phyloP scores from a whole-genome alignment of 1,284 basidiomycete species.

The Paramarasmius palmivorus region DNA sequence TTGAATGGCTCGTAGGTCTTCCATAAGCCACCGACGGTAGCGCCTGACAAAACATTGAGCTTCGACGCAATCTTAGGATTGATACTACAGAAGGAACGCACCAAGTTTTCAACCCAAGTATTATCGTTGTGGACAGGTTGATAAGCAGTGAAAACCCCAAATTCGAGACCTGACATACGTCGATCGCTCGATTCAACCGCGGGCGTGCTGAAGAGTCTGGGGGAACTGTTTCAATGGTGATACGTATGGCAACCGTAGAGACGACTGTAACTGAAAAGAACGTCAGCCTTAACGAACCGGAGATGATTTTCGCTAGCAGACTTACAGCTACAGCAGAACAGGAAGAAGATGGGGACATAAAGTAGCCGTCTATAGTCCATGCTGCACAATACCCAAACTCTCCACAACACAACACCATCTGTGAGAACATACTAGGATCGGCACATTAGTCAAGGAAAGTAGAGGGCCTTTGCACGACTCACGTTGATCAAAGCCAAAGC shows the following conservation, averaged over 20 bases:
- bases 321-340: constrained; percentile 16
- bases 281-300: background rate
- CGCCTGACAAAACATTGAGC: constrained; percentile 2
- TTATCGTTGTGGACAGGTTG: constrained; percentile 20
- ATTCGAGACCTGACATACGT: constrained; percentile 16
- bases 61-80: background rate
- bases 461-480: background rate
- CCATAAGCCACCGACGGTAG: constrained; percentile 1
- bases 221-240: constrained; percentile 8
- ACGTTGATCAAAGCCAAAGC: constrained; percentile 22
- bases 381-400: constrained; percentile 23
- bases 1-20: background rate
- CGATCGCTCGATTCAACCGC: constrained; percentile 7
- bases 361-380: constrained; percentile 16
- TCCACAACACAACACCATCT: constrained; percentile 25
- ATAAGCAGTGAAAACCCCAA: constrained; percentile 18
- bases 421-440: constrained; percentile 20
- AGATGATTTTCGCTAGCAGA: background rate
- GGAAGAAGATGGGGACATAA: constrained; percentile 16
- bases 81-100: background rate
- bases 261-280: constrained; percentile 16
- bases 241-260: constrained; percentile 18
- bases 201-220: constrained; percentile 6
- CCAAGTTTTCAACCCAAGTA: constrained; percentile 20
- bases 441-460: background rate